A percentile compares a stretch with the other conserved stretches of the same genome.
Conservation (phyloP, 179 eudicot species). For the Monotropa hypopitys region DNA sequence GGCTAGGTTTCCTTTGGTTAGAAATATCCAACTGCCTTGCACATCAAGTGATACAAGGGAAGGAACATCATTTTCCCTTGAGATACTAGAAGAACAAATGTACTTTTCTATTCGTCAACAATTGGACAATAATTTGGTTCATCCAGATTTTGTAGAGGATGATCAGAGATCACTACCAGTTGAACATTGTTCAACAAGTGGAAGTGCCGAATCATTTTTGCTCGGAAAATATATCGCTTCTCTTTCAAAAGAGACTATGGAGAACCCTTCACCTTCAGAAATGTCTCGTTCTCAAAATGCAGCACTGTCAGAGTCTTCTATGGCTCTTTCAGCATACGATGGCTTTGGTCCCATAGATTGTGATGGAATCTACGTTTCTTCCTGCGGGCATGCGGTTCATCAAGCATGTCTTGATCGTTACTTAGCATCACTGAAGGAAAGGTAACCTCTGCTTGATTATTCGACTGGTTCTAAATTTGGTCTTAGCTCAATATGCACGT, state of each 20-base stretch:
- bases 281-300: slow-evolving; percentile 20
- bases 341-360: slow-evolving; percentile 63
- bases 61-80: slow-evolving; percentile 32
- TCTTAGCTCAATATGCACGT: background rate
- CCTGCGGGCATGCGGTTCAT: slow-evolving; percentile 99
- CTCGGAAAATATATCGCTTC: slow-evolving; percentile 74
- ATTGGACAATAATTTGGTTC: slow-evolving; percentile 15
- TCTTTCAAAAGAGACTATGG: slow-evolving; percentile 39
- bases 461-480: background rate
- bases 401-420: slow-evolving; percentile 90
- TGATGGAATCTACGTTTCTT: slow-evolving; percentile 85
- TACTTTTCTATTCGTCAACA: slow-evolving; percentile 36
- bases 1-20: slow-evolving; percentile 46
- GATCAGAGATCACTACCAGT: slow-evolving; percentile 13
- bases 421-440: slow-evolving; percentile 79
- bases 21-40: slow-evolving; percentile 29
- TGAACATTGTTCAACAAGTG: slow-evolving; percentile 17
- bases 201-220: slow-evolving; percentile 29
- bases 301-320: slow-evolving; percentile 25
- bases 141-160: slow-evolving; percentile 17
- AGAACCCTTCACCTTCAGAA: slow-evolving; percentile 38
- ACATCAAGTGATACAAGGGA: slow-evolving; percentile 23
- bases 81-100: slow-evolving; percentile 56
- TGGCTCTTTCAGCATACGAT: slow-evolving; percentile 27
- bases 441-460: slow-evolving; percentile 25